A percentile compares a stretch with the other conserved stretches of the same genome.
Evolutionary conservation across 2,329 filamentous ascomycete genomes (phyloP).

Genomic region (Eutypella sp.): DNA sequence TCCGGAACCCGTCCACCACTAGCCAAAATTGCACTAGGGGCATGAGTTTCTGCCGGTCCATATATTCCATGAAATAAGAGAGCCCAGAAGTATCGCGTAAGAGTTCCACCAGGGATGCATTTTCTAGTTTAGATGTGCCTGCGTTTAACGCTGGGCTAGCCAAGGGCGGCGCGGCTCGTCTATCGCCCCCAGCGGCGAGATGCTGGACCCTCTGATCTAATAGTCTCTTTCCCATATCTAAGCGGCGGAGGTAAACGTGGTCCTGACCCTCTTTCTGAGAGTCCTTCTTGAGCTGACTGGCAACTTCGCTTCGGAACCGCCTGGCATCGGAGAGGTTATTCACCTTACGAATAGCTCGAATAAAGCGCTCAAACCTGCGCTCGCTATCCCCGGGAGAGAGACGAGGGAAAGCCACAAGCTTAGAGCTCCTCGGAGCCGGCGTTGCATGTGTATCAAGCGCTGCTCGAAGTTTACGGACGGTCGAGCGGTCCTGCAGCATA

Average conservation of each 20-base stretch:
- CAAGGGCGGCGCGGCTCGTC: slow-evolving; percentile 28
- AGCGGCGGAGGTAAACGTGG: slow-evolving; percentile 75
- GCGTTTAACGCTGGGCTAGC: slow-evolving; percentile 25
- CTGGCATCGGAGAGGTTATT: slow-evolving; percentile 90
- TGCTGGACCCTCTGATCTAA: slow-evolving; percentile 85
- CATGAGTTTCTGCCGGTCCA: slow-evolving; percentile 88
- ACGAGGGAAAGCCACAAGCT: slow-evolving; percentile 68
- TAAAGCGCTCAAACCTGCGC: slow-evolving; percentile 89
- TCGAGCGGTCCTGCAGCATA: slow-evolving; percentile 91
- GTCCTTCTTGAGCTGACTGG: slow-evolving; percentile 86
- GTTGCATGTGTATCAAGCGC: slow-evolving; percentile 92
- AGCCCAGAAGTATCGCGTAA: slow-evolving; percentile 83
- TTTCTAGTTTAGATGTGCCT: slow-evolving; percentile 62
- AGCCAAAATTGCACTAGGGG: slow-evolving; percentile 95
- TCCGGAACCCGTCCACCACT: slow-evolving; percentile 92
- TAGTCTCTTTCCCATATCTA: slow-evolving; percentile 88
- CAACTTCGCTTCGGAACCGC: slow-evolving; percentile 84
- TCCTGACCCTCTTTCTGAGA: slow-evolving; percentile 74
- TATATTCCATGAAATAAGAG: slow-evolving; percentile 99
- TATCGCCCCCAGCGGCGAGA: slow-evolving; percentile 64
- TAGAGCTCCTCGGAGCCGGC: slow-evolving; percentile 62
- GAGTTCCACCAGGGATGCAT: slow-evolving; percentile 76
- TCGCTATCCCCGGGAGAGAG: slow-evolving; percentile 81
- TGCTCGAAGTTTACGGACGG: slow-evolving; percentile 83
- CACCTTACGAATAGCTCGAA: slow-evolving; percentile 80